A percentile compares a stretch with the other conserved stretches of the same genome.
phyloP scores from a whole-genome alignment of 2,329 filamentous ascomycete genomes.

The Pestalotiopsis sp. region DNA sequence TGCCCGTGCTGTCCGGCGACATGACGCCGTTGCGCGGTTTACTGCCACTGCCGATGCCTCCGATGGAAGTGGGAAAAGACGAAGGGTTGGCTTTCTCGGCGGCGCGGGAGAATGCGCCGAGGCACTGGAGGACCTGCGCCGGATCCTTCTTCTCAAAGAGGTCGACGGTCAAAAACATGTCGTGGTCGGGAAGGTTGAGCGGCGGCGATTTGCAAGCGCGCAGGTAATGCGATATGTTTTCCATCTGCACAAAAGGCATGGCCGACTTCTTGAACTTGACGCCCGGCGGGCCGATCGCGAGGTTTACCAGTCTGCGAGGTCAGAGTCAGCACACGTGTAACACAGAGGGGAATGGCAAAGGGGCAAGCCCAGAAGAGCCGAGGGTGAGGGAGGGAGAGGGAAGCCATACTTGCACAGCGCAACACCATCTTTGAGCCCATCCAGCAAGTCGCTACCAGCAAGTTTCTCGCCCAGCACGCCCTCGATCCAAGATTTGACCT shows the following conservation, averaged over 20 bases:
- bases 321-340: not conserved
- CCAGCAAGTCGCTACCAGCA: constrained; percentile 74
- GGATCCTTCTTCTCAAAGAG: constrained; percentile 95
- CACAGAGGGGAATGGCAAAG: not conserved
- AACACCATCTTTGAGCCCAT: constrained; percentile 86
- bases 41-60: constrained; percentile 45
- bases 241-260: constrained; percentile 99
- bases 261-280: constrained; percentile 88
- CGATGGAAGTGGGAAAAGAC: constrained; percentile 75
- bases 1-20: constrained; percentile 69
- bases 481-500: constrained; percentile 86
- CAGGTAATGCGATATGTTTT: constrained; percentile 97
- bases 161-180: constrained; percentile 96
- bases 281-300: constrained; percentile 73
- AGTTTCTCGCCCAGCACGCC: constrained; percentile 74
- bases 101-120: constrained; percentile 87
- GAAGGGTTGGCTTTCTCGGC: constrained; percentile 75
- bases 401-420: constrained; percentile 81
- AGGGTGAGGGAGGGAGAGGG: constrained; percentile 3
- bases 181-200: constrained; percentile 86
- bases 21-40: constrained; percentile 61
- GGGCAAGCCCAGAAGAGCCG: not conserved
- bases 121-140: constrained; percentile 90
- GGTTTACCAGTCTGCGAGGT: constrained; percentile 71
- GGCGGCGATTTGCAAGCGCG: constrained; percentile 83